Evolutionary conservation across 2,329 filamentous ascomycete species (phyloP).

Genomic region (Microdochium trichocladiopsis): DNA sequence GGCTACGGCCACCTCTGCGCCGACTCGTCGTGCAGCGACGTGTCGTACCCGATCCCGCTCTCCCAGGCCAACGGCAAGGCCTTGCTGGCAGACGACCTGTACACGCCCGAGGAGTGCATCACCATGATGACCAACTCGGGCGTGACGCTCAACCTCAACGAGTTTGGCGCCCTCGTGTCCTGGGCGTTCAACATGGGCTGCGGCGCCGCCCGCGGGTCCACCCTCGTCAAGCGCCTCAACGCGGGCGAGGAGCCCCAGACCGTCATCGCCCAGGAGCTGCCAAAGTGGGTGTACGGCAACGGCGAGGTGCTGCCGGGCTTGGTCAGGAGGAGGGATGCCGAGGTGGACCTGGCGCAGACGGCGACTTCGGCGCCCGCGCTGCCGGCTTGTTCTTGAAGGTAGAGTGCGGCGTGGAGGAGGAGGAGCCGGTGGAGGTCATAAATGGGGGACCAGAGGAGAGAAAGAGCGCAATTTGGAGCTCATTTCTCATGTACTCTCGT

Average conservation of each 20-base stretch:
- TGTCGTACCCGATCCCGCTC: conserved; percentile 37
- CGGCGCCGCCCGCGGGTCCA: conserved; percentile 29
- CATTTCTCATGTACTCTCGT: too few relatives aligned
- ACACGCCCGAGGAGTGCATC: conserved; percentile 3
- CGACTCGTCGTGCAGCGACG: conserved; percentile 31
- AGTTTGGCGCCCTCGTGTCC: conserved; percentile 43
- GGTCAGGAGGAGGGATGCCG: not conserved
- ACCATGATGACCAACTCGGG: conserved; percentile 18
- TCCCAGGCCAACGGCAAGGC: conserved; percentile 28
- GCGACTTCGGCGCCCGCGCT: not conserved
- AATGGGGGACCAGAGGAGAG: not conserved
- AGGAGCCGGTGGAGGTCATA: not conserved
- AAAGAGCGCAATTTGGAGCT: too few relatives aligned
- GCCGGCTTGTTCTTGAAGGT: not conserved
- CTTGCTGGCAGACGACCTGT: conserved; percentile 32
- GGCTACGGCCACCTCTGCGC: conserved; percentile 43
- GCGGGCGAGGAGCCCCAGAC: conserved; percentile 30
- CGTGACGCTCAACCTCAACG: conserved; percentile 38
- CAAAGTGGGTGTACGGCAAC: conserved; percentile 36
- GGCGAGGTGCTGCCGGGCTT: not conserved
- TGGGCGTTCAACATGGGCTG: conserved; percentile 45
- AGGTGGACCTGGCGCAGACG: not conserved
- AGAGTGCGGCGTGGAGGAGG: not conserved
- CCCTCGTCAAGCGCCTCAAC: conserved; percentile 34
- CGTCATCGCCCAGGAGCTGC: conserved; percentile 35